Evolutionary conservation across 768 basidiomycete species (phyloP).

Genomic region (Hygrocybe coccinea): DNA sequence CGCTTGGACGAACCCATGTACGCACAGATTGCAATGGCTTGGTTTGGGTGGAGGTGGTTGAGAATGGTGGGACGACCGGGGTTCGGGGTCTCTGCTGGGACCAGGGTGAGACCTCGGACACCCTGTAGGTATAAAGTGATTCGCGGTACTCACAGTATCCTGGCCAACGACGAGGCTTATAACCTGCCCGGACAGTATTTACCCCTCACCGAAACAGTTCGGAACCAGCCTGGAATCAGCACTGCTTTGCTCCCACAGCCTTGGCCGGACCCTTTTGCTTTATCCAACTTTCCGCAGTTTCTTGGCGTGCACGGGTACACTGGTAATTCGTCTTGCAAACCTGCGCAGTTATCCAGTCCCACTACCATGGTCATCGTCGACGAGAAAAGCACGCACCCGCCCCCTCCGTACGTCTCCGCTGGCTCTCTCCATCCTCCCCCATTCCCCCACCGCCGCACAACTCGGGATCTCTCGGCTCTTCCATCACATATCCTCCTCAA

Average conservation of each 20-base stretch:
- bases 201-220: too few relatives aligned
- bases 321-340: background rate
- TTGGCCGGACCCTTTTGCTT: too few relatives aligned
- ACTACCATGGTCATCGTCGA: slow-evolving; percentile 37
- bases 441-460: slow-evolving; percentile 13
- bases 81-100: slow-evolving; percentile 12
- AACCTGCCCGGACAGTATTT: too few relatives aligned
- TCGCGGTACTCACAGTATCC: too few relatives aligned
- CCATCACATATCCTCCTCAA: slow-evolving; percentile 65
- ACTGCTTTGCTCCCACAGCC: too few relatives aligned
- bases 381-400: slow-evolving; percentile 30
- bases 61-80: background rate
- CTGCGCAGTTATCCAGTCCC: background rate
- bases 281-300: background rate
- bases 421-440: slow-evolving; percentile 18
- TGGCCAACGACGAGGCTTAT: too few relatives aligned
- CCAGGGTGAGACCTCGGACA: slow-evolving; percentile 9
- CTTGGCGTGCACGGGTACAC: background rate
- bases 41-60: background rate
- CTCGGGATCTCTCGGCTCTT: slow-evolving; percentile 30
- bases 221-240: too few relatives aligned
- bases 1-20: slow-evolving; percentile 20
- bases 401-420: slow-evolving; percentile 25
- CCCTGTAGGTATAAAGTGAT: too few relatives aligned
- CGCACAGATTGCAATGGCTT: background rate